Base-by-base conservation (phyloP, 2,329 filamentous ascomycete genomes). In the Fusarium brachygibbosum region DNA sequence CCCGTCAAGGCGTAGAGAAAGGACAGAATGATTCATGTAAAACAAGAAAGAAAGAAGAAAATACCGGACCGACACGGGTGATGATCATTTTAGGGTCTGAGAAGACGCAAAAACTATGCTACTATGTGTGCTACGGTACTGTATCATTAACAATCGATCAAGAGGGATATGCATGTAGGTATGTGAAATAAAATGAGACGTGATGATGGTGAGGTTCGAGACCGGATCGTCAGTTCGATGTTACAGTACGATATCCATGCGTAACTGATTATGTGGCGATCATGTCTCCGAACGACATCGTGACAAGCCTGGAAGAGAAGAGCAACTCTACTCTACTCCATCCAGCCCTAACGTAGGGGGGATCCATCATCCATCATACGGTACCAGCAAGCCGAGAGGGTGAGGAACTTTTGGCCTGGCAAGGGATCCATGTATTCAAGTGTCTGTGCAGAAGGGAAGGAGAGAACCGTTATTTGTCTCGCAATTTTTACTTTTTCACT, bases 191-290 rank as follows among this genome's bases (percentile, higher is more conserved):
- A 66, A 63, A 69, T 66, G 56, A 63, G 56, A 41, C n/a, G 25
- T 35, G 32, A 44, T 51, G 16, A 25, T 54, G 41, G 23, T 34
- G 44, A 58, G 62, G 48, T 69, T 69, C 66, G 50, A 69, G 66
- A 67, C 66, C 45, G 34, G 66, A 69, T 70, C 66, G 44, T 42
- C 66, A 61, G 57, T 46, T 51, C 31, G 31, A 62, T 42, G 58
- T 58, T 45, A 50, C 66, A 48, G 60, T 57, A 46, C 66, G 45
- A 69, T 53, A 49, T 31, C 56, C 51, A 54, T 44, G 44, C 41
- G 41, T 34, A 29, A 49, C 50, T 55, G 31, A 28, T 61, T 57
- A 23, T 46, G 25, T 66, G 48, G 48, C 41, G 62, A 69, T 69
- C 66, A 49, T 41, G 19, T 46, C 41, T 50, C 38, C 38, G 29